A percentile compares a stretch with the other conserved stretches of the same genome.
These are phyloP conservation scores for Trichaptum fuscoviolaceum DNA, from an alignment of 768 basidiomycete genomes.

Conservation along the genomic window DNA sequence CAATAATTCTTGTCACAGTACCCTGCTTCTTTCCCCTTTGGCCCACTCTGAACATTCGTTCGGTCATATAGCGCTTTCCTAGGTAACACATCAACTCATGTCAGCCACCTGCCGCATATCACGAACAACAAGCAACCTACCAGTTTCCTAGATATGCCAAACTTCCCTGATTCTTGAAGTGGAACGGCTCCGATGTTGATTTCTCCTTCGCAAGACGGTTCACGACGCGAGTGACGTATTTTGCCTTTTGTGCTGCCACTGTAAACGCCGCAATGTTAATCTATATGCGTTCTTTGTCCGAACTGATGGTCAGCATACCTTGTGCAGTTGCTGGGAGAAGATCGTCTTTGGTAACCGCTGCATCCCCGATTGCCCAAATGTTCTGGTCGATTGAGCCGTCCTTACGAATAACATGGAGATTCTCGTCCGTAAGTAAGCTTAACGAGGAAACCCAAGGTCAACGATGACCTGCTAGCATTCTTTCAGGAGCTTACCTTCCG, in stretches of 20 bases:
- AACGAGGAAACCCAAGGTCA: neutral
- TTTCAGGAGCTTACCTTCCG: conserved; percentile 34
- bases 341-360: conserved; percentile 50
- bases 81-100: neutral
- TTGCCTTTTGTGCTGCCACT: conserved; percentile 78
- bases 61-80: conserved; percentile 77
- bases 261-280: conserved; percentile 7
- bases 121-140: conserved; percentile 34
- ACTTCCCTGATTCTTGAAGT: conserved; percentile 68
- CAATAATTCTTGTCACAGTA: conserved; percentile 5
- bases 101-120: neutral
- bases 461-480: neutral
- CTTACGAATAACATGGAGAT: conserved; percentile 54
- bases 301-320: conserved; percentile 34
- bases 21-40: conserved; percentile 52
- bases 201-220: conserved; percentile 54
- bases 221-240: conserved; percentile 58
- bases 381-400: conserved; percentile 54
- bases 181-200: conserved; percentile 47
- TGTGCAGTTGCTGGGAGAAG: conserved; percentile 82
- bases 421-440: conserved; percentile 47
- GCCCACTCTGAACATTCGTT: conserved; percentile 40
- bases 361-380: conserved; percentile 82
- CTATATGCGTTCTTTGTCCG: no score
- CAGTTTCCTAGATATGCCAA: conserved; percentile 80